These are phyloP conservation scores for Monosporozyma solicola DNA, from an alignment of 805 yeast species.

Conservation along the genomic window DNA sequence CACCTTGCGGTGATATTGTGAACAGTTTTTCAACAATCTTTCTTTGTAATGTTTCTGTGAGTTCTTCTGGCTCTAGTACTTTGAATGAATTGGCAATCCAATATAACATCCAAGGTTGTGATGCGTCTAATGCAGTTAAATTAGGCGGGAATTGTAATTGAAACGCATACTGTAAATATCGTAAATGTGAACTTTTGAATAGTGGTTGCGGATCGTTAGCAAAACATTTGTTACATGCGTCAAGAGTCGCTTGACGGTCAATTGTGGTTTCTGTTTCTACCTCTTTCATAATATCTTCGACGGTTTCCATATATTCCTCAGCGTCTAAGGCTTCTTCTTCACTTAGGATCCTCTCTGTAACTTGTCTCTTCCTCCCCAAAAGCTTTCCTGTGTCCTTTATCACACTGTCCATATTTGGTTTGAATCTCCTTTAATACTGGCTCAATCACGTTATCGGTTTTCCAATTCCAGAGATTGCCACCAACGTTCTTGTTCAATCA, in stretches of 20 bases:
- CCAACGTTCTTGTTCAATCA: not conserved
- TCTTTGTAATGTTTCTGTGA: constrained; percentile 21
- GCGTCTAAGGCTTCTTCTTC: constrained; percentile 4
- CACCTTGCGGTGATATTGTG: constrained; percentile 29
- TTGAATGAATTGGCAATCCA: constrained; percentile 62
- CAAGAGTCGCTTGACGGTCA: constrained; percentile 19
- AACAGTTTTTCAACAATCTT: constrained; percentile 27
- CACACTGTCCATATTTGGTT: not conserved
- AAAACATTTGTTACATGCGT: constrained; percentile 13
- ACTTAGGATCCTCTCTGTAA: constrained; percentile 8
- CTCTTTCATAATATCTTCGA: constrained; percentile 16
- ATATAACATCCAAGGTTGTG: constrained; percentile 85
- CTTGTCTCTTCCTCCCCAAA: constrained; percentile 18
- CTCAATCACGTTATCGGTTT: not conserved
- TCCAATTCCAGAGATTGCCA: not conserved
- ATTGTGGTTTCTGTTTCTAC: constrained; percentile 25
- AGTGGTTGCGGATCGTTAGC: constrained; percentile 7
- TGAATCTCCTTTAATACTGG: not conserved
- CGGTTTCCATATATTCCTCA: constrained; percentile 4
- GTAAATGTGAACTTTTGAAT: constrained; percentile 32
- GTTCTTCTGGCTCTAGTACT: constrained; percentile 31
- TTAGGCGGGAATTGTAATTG: constrained; percentile 39
- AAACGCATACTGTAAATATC: constrained; percentile 37
- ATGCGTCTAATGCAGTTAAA: constrained; percentile 63
- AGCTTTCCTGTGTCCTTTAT: constrained; percentile 9